These are phyloP conservation scores for Prorocentrum cordatum DNA, from an alignment of 169 alveolate species.

Conservation along the genomic window DNA sequence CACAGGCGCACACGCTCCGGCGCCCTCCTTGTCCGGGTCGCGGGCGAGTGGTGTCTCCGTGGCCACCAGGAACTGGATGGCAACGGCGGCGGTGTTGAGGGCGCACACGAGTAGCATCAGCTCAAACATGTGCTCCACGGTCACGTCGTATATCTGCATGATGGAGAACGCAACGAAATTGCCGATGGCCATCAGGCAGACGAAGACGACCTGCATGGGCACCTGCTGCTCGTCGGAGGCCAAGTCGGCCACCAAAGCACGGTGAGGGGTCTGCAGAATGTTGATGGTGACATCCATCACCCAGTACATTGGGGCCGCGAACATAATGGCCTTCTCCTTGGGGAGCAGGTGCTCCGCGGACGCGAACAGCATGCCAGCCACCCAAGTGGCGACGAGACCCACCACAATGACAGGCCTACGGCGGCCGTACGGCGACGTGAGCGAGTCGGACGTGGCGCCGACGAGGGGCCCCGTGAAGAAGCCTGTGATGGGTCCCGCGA, in stretches of 20 bases:
- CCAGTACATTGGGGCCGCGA: slow-evolving; percentile 52
- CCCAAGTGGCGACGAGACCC: background rate
- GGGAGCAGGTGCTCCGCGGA: background rate
- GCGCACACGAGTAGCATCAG: slow-evolving; percentile 9
- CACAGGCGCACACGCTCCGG: slow-evolving; percentile 1
- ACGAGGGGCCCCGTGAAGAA: slow-evolving; percentile 32
- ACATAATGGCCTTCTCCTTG: background rate
- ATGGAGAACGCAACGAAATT: slow-evolving; percentile 29
- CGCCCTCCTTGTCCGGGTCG: background rate
- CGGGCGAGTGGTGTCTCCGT: background rate
- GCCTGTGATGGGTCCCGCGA: slow-evolving; percentile 28
- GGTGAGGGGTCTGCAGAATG: slow-evolving; percentile 16
- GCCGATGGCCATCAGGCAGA: slow-evolving; percentile 19
- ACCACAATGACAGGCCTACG: slow-evolving; percentile 24
- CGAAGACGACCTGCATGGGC: slow-evolving; percentile 45
- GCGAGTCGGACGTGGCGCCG: slow-evolving; percentile 26
- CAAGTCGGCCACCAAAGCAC: slow-evolving; percentile 23
- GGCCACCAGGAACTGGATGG: slow-evolving; percentile 17
- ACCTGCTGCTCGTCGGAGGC: slow-evolving; percentile 45
- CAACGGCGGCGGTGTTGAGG: background rate
- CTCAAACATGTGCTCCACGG: slow-evolving; percentile 47
- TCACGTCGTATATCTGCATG: slow-evolving; percentile 17
- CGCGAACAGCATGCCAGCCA: background rate
- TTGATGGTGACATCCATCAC: slow-evolving; percentile 44
- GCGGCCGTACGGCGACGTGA: slow-evolving; percentile 31